Conservation (phyloP, 345 rosid species). For the Rhodamnia argentea region DNA sequence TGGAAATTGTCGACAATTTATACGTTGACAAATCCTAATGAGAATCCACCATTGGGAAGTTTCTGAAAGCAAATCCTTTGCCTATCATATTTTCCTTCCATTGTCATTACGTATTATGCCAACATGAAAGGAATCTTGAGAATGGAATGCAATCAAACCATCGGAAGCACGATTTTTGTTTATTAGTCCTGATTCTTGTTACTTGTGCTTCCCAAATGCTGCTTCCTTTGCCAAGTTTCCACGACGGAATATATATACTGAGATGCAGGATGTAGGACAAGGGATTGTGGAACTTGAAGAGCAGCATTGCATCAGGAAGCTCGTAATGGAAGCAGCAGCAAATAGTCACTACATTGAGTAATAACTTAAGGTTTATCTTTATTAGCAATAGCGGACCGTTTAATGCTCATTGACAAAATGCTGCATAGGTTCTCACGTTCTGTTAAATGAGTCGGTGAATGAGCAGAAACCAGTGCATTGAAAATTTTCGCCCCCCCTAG, state of each 20-base stretch:
- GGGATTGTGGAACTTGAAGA: slow-evolving; percentile 61
- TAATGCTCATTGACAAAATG: background rate
- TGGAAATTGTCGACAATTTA: background rate
- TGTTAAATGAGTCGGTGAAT: background rate
- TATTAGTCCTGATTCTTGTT: background rate
- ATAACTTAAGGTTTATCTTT: background rate
- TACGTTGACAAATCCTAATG: background rate
- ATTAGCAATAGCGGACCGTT: background rate
- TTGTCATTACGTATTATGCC: background rate
- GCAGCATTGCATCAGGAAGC: slow-evolving; percentile 43
- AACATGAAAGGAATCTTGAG: background rate
- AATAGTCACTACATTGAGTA: slow-evolving; percentile 40
- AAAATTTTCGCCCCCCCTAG: background rate
- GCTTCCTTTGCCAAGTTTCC: slow-evolving; percentile 22
- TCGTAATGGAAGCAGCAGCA: slow-evolving; percentile 79
- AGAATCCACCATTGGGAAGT: background rate
- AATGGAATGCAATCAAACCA: background rate
- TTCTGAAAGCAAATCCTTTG: background rate
- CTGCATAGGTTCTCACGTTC: background rate
- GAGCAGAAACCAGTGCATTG: background rate
- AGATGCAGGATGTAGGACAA: slow-evolving; percentile 36
- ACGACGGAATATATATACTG: slow-evolving; percentile 25
- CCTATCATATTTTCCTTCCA: background rate
- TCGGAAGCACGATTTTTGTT: background rate
- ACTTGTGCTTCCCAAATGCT: background rate